phyloP scores from a whole-genome alignment of 768 basidiomycete genomes.

The Chalciporus pseudorubinellus region DNA sequence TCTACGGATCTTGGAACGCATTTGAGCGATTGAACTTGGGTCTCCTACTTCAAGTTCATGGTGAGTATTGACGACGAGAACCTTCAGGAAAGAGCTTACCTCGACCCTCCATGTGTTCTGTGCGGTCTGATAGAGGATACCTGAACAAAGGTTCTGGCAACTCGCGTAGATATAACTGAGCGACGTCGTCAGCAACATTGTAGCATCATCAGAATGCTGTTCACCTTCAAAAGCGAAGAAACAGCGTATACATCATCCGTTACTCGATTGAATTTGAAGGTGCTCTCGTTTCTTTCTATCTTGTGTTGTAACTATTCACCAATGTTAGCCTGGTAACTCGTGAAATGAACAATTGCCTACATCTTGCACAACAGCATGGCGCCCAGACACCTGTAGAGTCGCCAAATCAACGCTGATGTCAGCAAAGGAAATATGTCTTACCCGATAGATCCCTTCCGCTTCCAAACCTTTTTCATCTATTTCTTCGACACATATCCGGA shows the following conservation, averaged over 20 bases:
- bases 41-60: conserved; percentile 46
- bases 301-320: conserved; percentile 70
- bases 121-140: conserved; percentile 74
- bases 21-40: conserved; percentile 59
- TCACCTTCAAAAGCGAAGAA: conserved; percentile 80
- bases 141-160: conserved; percentile 88
- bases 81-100: conserved; percentile 41
- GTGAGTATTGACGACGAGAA: not conserved
- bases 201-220: not conserved
- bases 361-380: conserved; percentile 81
- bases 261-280: conserved; percentile 68
- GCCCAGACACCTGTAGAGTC: conserved; percentile 64
- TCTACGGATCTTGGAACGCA: conserved; percentile 84
- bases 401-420: conserved; percentile 2
- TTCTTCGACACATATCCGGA: conserved; percentile 77
- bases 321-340: conserved; percentile 5
- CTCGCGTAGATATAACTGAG: conserved; percentile 75
- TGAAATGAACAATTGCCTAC: conserved; percentile 39
- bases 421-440: conserved; percentile 32
- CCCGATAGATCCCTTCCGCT: conserved; percentile 78
- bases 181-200: conserved; percentile 6
- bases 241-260: conserved; percentile 82
- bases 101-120: conserved; percentile 75
- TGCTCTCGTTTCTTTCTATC: conserved; percentile 78
- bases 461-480: conserved; percentile 79